Conservation (phyloP, 2,329 filamentous ascomycete species). For the Colletotrichum aenigma region DNA sequence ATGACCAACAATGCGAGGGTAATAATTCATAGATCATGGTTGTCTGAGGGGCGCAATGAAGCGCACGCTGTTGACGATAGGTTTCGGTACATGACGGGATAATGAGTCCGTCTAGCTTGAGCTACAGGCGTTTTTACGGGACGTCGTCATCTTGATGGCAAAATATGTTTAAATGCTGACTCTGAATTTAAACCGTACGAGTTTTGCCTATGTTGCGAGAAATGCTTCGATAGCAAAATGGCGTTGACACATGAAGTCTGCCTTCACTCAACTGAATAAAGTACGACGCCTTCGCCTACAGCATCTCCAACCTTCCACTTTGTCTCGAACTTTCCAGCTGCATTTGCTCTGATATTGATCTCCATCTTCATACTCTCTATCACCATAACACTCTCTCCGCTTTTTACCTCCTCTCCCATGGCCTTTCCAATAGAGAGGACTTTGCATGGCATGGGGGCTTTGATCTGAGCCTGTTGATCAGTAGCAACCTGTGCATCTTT, state of each 20-base stretch:
- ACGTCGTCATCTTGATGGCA: fast-evolving
- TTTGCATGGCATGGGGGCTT: neutral
- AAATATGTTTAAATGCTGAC: neutral
- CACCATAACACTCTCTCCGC: neutral
- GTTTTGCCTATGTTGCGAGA: neutral
- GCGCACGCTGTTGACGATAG: neutral
- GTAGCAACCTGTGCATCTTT: neutral
- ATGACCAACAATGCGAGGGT: neutral
- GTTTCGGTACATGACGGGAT: neutral
- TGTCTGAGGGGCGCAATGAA: neutral
- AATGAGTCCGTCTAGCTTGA: neutral
- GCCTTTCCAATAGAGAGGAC: neutral
- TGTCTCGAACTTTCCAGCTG: neutral
- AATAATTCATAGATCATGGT: neutral
- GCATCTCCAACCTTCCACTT: neutral
- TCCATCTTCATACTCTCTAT: neutral
- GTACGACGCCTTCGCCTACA: neutral
- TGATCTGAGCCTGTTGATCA: neutral
- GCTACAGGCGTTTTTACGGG: fast-evolving
- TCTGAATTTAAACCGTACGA: neutral
- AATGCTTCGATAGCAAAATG: fast-evolving
- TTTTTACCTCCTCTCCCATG: neutral
- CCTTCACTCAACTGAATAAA: neutral
- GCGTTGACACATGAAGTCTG: neutral
- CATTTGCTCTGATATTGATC: neutral